These are phyloP conservation scores for Populus tremula DNA, from an alignment of 345 rosid genomes.

Conservation along the genomic window DNA sequence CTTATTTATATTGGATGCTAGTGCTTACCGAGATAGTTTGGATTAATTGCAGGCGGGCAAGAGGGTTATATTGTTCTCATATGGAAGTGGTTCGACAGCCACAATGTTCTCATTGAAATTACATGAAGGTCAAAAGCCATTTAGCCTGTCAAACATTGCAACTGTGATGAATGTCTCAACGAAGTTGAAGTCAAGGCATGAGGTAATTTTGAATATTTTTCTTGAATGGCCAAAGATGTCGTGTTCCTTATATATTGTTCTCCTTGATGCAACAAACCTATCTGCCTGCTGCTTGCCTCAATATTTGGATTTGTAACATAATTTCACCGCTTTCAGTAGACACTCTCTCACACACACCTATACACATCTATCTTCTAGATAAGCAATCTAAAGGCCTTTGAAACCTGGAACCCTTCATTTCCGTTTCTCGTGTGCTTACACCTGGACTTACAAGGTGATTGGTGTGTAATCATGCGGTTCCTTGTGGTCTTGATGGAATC, in stretches of 20 bases:
- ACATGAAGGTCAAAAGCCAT: conserved; percentile 59
- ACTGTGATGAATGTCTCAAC: conserved; percentile 61
- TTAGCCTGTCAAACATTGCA: conserved; percentile 77
- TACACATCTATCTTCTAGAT: neutral
- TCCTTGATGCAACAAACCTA: neutral
- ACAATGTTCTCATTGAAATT: conserved; percentile 84
- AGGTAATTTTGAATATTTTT: conserved; percentile 48
- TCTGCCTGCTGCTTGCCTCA: neutral
- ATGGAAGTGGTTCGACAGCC: conserved; percentile 94
- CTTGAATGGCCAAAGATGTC: neutral
- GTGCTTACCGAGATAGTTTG: neutral
- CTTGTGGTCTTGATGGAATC: neutral
- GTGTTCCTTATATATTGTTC: neutral
- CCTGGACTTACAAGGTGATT: neutral
- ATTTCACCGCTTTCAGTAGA: neutral
- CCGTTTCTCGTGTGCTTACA: neutral
- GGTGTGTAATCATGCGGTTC: neutral
- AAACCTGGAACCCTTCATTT: neutral
- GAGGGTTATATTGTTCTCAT: conserved; percentile 82
- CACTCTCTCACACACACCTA: neutral
- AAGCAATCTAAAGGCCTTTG: neutral
- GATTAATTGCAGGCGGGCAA: conserved; percentile 58
- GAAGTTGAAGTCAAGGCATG: conserved; percentile 83
- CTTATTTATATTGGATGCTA: conserved; percentile 1
- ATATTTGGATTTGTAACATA: neutral